Evolutionary conservation across 1,284 basidiomycete genomes (phyloP), one percentile per base, ranked within the genome.

Genomic region (Fistulinella staudtii): DNA sequence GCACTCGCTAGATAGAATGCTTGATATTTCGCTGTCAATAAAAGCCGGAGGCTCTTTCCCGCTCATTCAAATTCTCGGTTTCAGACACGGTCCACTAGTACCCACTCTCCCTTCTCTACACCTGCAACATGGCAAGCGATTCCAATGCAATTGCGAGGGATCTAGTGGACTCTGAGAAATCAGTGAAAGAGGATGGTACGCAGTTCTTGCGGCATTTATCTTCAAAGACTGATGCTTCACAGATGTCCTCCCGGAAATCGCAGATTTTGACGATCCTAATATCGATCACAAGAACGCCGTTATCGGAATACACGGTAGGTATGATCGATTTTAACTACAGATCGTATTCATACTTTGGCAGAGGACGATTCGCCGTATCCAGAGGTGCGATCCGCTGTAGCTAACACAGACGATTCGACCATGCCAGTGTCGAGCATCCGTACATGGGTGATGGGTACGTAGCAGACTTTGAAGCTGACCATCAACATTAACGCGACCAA

Each of bases 301-400:
- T 9, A 57, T 53, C 11, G 76, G 73, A 5, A 53, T 69, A n/a
- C 55, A 74, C 25, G 61, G 61, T 67, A 14, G 45, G 43, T 13
- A 23, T 11, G 18, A 18, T 11, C 18, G 15, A 17, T n/a, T 28
- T 14, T 28, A 28, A n/a, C 27, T 10, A 28, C 5, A 5, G 13
- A 24, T 4, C 1, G 2, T 34, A 13, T 45, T 14, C 43, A 15
- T 33, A 3, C 11, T 3, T 33, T 23, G 11, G 4, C n/a, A 63
- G 75, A 78, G 61, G 75, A 78, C 43, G 77, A 80, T 50, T 80
- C 77, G 0, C 79, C 78, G 0, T 89, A 89, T 58, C 83, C 84
- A 7, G 85, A 88, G 58, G 86, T 89, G 20, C 79, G 87, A 24
- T 84, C 84, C 17, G 83, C 83, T 25, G 86, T 89, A 21, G 76